Evolutionary conservation across 768 basidiomycete genomes (phyloP).

Genomic region (Russula griseocarnosa): DNA sequence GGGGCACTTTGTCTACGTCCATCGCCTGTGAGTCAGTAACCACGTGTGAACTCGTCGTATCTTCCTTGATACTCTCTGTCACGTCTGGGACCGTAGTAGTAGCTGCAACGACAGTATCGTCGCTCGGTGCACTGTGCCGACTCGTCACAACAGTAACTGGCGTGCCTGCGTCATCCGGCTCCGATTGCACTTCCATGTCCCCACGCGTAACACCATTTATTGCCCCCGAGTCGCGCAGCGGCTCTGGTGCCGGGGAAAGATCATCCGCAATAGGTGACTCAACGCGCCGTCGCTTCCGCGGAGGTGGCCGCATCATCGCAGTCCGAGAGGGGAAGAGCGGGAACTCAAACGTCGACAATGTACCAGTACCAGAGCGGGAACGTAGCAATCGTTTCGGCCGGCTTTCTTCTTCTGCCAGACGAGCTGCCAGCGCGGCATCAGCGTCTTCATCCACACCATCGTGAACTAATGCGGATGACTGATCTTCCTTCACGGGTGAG

Average conservation of each 20-base stretch:
- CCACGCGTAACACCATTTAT: slow-evolving; percentile 6
- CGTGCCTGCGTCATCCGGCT: slow-evolving; percentile 45
- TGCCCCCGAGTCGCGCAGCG: slow-evolving; percentile 6
- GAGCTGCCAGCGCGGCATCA: slow-evolving; percentile 32
- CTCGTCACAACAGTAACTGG: slow-evolving; percentile 47
- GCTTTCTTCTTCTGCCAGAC: slow-evolving; percentile 34
- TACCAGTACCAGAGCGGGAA: slow-evolving; percentile 33
- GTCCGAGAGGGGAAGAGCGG: slow-evolving; percentile 16
- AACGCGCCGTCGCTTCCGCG: slow-evolving; percentile 35
- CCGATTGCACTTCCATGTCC: slow-evolving; percentile 44
- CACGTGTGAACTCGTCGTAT: slow-evolving; percentile 14
- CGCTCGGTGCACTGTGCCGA: slow-evolving; percentile 54
- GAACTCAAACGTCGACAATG: slow-evolving; percentile 21
- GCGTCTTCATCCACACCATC: slow-evolving; percentile 27
- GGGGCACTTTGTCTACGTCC: slow-evolving; percentile 29
- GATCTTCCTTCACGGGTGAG: slow-evolving; percentile 29
- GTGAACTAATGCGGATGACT: slow-evolving; percentile 20
- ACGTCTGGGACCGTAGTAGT: slow-evolving; percentile 28
- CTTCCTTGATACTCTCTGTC: slow-evolving; percentile 4
- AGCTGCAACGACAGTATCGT: slow-evolving; percentile 48
- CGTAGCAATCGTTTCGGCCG: slow-evolving; percentile 32
- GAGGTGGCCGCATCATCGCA: slow-evolving; percentile 14
- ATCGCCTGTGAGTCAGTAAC: slow-evolving; percentile 11
- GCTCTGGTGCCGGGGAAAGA: slow-evolving; percentile 16
- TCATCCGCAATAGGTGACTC: slow-evolving; percentile 32